phyloP scores from a whole-genome alignment of 2,329 filamentous ascomycete genomes.

The Purpureocillium lavendulum region DNA sequence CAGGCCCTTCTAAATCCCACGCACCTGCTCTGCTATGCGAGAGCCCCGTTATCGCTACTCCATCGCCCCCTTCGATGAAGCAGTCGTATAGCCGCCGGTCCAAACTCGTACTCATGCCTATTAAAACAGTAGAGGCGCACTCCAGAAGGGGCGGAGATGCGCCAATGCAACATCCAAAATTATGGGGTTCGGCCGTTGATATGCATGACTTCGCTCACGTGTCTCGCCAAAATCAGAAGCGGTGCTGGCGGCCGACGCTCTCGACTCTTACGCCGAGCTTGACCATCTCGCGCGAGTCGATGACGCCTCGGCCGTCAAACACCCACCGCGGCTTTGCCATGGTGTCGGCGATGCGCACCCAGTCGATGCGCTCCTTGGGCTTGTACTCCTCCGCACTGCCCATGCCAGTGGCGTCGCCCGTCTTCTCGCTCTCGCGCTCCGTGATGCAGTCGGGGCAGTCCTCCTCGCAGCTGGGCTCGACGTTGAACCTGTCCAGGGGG shows the following conservation, averaged over 20 bases:
- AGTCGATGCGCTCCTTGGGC: conserved; percentile 40
- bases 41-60: no score
- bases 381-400: conserved; percentile 35
- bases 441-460: conserved; percentile 43
- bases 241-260: conserved; percentile 41
- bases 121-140: conserved; percentile 17
- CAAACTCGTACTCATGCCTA: conserved; percentile 12
- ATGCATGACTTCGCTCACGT: conserved; percentile 9
- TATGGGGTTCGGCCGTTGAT: neutral
- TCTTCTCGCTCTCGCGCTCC: conserved; percentile 27
- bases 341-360: conserved; percentile 37
- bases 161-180: conserved; percentile 5
- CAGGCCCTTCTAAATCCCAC: no score
- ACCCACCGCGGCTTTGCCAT: conserved; percentile 48
- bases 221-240: conserved; percentile 21
- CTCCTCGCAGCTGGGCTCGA: conserved; percentile 34
- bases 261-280: conserved; percentile 44
- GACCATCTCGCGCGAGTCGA: conserved; percentile 38
- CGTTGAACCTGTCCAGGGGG: conserved; percentile 35
- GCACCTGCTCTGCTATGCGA: no score
- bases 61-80: neutral
- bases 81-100: neutral
- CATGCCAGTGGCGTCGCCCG: conserved; percentile 31
- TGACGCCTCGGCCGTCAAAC: conserved; percentile 48
- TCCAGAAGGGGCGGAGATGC: conserved; percentile 1